phyloP scores from a whole-genome alignment of 2,329 filamentous ascomycete species.

The Penicillium rolfsii region DNA sequence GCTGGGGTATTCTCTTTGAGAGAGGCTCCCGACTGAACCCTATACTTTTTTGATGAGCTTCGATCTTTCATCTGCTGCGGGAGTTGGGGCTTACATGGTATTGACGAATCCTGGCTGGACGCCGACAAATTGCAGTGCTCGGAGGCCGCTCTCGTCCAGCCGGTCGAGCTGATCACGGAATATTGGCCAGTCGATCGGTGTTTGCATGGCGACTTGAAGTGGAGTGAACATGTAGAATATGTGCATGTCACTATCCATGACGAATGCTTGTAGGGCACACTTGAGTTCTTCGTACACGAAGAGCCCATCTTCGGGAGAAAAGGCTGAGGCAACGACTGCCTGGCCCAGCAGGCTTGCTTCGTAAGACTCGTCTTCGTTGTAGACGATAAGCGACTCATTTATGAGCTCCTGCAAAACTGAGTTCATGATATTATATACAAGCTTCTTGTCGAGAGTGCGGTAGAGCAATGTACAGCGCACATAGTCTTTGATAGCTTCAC shows the following conservation, averaged over 20 bases:
- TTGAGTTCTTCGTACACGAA: constrained; percentile 72
- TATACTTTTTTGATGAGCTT: no score
- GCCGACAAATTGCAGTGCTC: no score
- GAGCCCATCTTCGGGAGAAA: constrained; percentile 74
- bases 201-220: constrained; percentile 55
- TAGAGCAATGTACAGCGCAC: constrained; percentile 69
- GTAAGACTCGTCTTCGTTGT: constrained; percentile 57
- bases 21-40: no score
- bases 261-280: constrained; percentile 70
- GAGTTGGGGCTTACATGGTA: no score
- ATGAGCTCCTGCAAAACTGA: constrained; percentile 63
- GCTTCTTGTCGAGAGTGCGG: constrained; percentile 56
- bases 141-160: constrained; percentile 71
- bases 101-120: no score
- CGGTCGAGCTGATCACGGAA: constrained; percentile 72
- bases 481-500: constrained; percentile 68
- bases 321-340: constrained; percentile 71
- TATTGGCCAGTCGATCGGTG: constrained; percentile 69
- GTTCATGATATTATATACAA: constrained; percentile 60
- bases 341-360: constrained; percentile 67
- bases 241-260: constrained; percentile 81
- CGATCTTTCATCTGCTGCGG: no score
- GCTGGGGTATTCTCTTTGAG: no score
- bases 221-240: constrained; percentile 78
- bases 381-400: constrained; percentile 58